These are phyloP conservation scores for Fusarium sp. DNA, from an alignment of 2,329 filamentous ascomycete species.

Conservation along the genomic window DNA sequence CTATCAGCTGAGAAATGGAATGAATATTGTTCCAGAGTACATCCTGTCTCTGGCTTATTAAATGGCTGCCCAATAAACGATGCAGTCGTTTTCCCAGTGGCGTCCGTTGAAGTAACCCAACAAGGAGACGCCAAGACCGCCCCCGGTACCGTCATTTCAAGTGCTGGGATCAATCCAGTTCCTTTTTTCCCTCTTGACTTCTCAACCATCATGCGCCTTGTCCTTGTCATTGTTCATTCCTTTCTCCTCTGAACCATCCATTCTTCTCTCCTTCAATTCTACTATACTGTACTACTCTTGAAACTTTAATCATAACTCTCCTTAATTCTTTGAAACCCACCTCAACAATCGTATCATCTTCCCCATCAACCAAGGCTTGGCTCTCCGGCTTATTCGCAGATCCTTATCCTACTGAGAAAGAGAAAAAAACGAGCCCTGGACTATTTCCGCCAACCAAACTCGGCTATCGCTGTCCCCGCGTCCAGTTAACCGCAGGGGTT, in stretches of 20 bases:
- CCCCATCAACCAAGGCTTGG: slow-evolving; percentile 27
- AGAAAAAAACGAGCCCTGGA: slow-evolving; percentile 12
- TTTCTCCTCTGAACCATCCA: slow-evolving; percentile 10
- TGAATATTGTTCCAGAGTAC: not conserved
- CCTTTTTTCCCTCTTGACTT: slow-evolving; percentile 5
- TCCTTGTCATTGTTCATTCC: slow-evolving; percentile 21
- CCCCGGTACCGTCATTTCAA: slow-evolving; percentile 40
- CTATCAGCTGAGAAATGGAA: not conserved
- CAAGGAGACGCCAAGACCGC: slow-evolving; percentile 36
- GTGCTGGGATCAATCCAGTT: slow-evolving; percentile 22
- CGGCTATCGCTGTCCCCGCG: slow-evolving; percentile 43
- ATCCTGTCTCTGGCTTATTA: slow-evolving; percentile 5
- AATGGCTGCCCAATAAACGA: slow-evolving; percentile 26
- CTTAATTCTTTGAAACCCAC: slow-evolving; percentile 6
- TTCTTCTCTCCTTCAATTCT: slow-evolving; percentile 16
- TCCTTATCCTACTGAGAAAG: slow-evolving; percentile 33
- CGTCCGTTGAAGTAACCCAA: slow-evolving; percentile 32
- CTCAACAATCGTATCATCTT: slow-evolving; percentile 20
- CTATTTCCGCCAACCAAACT: slow-evolving; percentile 39
- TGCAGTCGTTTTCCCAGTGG: slow-evolving; percentile 25
- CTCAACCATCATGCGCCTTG: slow-evolving; percentile 30
- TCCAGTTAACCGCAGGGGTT: slow-evolving; percentile 41
- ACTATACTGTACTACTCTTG: not conserved
- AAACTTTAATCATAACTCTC: slow-evolving; percentile 12
- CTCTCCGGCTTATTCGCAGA: slow-evolving; percentile 35